A percentile compares a stretch with the other conserved stretches of the same genome.
Evolutionary conservation across 345 rosid species (phyloP).

Genomic region (Mangifera indica): DNA sequence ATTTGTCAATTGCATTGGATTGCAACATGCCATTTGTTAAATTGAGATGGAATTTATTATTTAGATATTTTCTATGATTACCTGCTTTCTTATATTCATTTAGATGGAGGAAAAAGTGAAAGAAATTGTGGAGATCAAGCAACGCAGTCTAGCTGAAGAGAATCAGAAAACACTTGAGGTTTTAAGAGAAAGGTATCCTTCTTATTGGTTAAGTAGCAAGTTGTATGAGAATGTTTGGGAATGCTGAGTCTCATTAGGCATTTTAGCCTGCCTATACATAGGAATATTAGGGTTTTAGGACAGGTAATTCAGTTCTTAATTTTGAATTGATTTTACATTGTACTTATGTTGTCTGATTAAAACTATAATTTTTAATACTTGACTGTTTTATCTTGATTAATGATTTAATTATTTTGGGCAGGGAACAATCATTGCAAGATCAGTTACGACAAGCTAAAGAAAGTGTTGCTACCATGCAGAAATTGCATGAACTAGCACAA

Average conservation of each 20-base stretch:
- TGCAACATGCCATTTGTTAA: not conserved
- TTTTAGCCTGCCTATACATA: not conserved
- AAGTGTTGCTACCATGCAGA: constrained; percentile 91
- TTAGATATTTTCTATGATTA: constrained; percentile 4
- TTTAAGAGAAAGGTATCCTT: constrained; percentile 78
- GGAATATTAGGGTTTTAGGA: constrained; percentile 7
- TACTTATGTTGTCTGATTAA: not conserved
- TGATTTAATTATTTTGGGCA: constrained; percentile 29
- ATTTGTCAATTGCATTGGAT: no score
- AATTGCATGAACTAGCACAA: constrained; percentile 96
- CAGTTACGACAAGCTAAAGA: constrained; percentile 95
- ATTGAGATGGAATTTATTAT: not conserved
- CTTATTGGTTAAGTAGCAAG: not conserved
- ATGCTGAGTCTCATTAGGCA: not conserved
- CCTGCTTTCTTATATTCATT: constrained; percentile 13
- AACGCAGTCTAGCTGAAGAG: constrained; percentile 94
- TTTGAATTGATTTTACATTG: constrained; percentile 12
- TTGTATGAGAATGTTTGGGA: not conserved
- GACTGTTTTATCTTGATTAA: not conserved
- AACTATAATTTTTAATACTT: not conserved
- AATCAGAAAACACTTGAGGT: constrained; percentile 93
- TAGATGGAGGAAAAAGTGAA: constrained; percentile 99
- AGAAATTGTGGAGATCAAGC: constrained; percentile 97
- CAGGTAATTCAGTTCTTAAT: not conserved
- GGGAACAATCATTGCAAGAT: constrained; percentile 96